Evolutionary conservation across 2,329 filamentous ascomycete genomes (phyloP), one percentile per base, ranked within the genome.

Genomic region (Aureobasidium sp.): DNA sequence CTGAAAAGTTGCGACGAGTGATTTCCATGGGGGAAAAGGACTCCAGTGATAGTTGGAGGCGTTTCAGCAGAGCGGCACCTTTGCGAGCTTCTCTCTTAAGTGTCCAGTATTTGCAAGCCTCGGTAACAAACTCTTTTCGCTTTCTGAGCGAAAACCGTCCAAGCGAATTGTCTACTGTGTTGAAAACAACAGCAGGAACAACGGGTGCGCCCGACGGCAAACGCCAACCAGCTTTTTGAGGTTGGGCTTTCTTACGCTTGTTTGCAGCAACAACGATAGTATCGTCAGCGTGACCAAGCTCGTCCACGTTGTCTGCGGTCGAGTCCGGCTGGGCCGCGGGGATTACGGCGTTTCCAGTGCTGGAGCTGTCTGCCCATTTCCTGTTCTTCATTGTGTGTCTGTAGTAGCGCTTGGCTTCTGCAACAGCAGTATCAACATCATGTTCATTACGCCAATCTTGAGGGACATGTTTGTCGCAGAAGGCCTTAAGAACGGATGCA

Each of bases 1-100:
- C 88, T n/a, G 89, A 89, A 74, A 97, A 99, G 74, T 97, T 93
- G 63, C 94, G 88, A 58, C 94, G 84, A 2, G 94, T 97, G 66
- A 99, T 87, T 75, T 99, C 94, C 88, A 97, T 96, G 0, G 91
- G 96, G 7, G 93, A 93, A 74, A 97, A 99, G 0, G 91, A 90
- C 74, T 97, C 93, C 82, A 97, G 89, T 73, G 97, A 92, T 62
- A 97, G 78, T 73, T 99, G 94, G 25, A 99, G 81, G 39, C 94
- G 86, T 76, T 97, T 97, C 63, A 99, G 82, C 61, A 99, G 80
- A 4, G 94, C 91, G 34, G 94, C 94, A 50, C 94, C 94, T 63
- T 94, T 84, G 37, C 94, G 86, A 64, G 93, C 90, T 74, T 99
- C 94, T 61, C 94, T 86, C 77, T 99, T 99, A 65, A 99, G 76